phyloP scores from a whole-genome alignment of 768 basidiomycete genomes.

The Paxillus rubicundulus region DNA sequence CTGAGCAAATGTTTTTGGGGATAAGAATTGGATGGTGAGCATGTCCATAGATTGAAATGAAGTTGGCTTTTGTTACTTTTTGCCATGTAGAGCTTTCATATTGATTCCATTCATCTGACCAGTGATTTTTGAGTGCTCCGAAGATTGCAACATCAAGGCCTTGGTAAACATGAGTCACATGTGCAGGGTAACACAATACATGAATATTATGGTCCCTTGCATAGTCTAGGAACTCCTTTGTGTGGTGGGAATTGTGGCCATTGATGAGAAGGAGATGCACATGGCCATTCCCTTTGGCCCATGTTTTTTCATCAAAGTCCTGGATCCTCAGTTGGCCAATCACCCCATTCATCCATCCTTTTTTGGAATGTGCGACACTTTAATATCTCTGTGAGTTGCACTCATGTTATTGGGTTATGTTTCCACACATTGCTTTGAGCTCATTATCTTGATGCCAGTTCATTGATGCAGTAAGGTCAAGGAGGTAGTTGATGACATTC shows the following conservation, averaged over 20 bases:
- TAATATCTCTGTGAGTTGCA: no score
- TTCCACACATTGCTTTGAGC: no score
- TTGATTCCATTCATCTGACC: conserved; percentile 17
- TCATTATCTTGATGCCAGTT: no score
- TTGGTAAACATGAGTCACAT: no score
- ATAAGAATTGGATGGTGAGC: neutral
- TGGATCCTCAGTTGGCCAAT: conserved; percentile 27
- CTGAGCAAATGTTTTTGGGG: no score
- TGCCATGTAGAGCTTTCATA: neutral
- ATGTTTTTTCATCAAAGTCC: conserved; percentile 31
- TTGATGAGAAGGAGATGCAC: conserved; percentile 39
- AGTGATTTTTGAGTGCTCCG: conserved; percentile 27
- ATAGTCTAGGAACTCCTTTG: conserved; percentile 36
- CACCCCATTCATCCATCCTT: conserved; percentile 28
- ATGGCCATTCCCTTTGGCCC: conserved; percentile 31
- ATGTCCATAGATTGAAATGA: conserved; percentile 14
- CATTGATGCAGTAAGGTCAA: no score
- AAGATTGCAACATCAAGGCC: no score
- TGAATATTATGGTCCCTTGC: conserved; percentile 35
- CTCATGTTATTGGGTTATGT: no score
- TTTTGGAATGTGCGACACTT: conserved; percentile 11
- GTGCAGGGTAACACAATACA: conserved; percentile 40
- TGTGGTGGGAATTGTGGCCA: conserved; percentile 45
- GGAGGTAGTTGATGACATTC: no score
- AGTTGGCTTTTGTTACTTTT: neutral